Evolutionary conservation across 306 rosid species (phyloP).

Genomic region (Parietaria judaica): DNA sequence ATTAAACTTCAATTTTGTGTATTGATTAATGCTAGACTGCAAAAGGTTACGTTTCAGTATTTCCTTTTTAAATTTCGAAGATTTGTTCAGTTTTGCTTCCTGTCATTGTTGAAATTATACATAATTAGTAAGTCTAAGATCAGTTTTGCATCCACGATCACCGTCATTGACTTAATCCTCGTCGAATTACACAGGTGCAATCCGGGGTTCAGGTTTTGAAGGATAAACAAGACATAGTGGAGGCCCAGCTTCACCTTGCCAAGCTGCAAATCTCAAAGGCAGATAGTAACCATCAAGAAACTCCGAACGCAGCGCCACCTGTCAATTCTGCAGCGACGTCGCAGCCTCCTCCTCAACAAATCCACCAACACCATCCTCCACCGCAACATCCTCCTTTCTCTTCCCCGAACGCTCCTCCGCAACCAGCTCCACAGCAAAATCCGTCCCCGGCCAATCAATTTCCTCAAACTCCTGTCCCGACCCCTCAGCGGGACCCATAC

Average conservation of each 20-base stretch:
- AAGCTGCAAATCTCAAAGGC: conserved; percentile 48
- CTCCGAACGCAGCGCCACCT: conserved; percentile 20
- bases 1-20: no score
- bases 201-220: conserved; percentile 57
- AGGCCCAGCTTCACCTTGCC: conserved; percentile 54
- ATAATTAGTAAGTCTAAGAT: conserved; percentile 2
- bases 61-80: no score
- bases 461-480: conserved; percentile 53
- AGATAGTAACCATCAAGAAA: conserved; percentile 38
- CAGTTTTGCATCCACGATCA: conserved; percentile 9
- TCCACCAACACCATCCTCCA: conserved; percentile 51
- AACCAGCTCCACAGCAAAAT: conserved; percentile 44
- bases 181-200: conserved; percentile 53
- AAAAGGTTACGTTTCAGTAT: no score
- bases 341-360: conserved; percentile 55
- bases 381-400: conserved; percentile 40
- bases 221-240: conserved; percentile 60
- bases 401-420: conserved; percentile 61
- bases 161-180: not conserved
- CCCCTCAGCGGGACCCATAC: conserved; percentile 60
- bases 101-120: not conserved
- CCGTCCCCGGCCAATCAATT: conserved; percentile 51
- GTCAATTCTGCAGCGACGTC: conserved; percentile 37
- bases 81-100: not conserved
- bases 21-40: no score